Percentiles rank a stretch among this genome's conserved stretches.
phyloP scores from a whole-genome alignment of 169 alveolate species.

The Eimeria tenella region DNA sequence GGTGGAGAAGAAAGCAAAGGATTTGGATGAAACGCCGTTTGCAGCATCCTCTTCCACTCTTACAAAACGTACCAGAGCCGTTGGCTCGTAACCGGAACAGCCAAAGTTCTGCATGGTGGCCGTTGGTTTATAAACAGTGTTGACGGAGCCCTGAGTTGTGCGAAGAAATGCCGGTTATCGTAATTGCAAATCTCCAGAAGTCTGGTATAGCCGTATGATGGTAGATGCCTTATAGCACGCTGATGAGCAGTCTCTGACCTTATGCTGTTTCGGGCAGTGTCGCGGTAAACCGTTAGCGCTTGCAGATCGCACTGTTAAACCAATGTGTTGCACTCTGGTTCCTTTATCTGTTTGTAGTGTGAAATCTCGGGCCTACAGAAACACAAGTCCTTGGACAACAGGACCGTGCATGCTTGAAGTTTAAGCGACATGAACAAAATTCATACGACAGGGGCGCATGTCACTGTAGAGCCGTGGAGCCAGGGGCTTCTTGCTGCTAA shows the following conservation, averaged over 20 bases:
- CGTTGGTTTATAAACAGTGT: neutral
- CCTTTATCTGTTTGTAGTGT: constrained; percentile 25
- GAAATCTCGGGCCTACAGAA: constrained; percentile 18
- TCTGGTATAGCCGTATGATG: neutral
- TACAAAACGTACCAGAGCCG: constrained; percentile 70
- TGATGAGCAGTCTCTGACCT: no score
- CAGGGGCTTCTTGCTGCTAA: neutral
- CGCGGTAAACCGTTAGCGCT: neutral
- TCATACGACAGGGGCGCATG: constrained; percentile 6
- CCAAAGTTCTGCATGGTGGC: no score
- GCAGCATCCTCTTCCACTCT: constrained; percentile 62
- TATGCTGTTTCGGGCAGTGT: neutral
- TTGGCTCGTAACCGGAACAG: constrained; percentile 17
- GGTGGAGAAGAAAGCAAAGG: constrained; percentile 60
- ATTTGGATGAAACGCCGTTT: constrained; percentile 61
- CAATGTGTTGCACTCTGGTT: neutral
- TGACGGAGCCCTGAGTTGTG: neutral
- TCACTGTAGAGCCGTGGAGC: neutral
- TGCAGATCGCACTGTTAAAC: neutral
- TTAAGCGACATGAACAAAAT: neutral
- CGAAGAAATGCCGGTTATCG: neutral
- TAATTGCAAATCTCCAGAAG: neutral
- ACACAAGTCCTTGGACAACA: neutral
- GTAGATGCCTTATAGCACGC: neutral
- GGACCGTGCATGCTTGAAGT: constrained; percentile 2